Base-by-base conservation (phyloP, 257 asterid genomes). In the Ilex asprella region DNA sequence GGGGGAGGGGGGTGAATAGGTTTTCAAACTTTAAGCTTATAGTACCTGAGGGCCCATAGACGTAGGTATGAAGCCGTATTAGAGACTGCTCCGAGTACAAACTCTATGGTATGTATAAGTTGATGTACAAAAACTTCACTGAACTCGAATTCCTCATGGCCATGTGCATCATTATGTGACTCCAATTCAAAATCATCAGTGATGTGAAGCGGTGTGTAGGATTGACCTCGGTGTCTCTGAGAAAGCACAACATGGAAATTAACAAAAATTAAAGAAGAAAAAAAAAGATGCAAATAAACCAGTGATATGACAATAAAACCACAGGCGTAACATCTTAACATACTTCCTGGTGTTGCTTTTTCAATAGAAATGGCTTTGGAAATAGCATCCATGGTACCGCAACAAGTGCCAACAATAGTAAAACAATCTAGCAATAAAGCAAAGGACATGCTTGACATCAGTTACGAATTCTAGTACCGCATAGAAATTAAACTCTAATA, bases 31-130 rank as follows among this genome's bases (percentile, higher is more conserved):
- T 21, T 21, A 21, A 21, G 27, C 27, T 21, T 21, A 21, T 0
- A 21, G 13, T 63, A 69, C 91, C 91, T 84, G 81, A 81, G 86
- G 61, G 91, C 91, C 91, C 91, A 84, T 55, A 84, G 65, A 30
- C 88, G 88, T 47, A 84, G 86, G 63, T 84, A 84, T 52, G 91
- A 84, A 59, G 88, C 92, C 35, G 92, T 84, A 73, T 81, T 84
- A 16, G 92, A 84, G 60, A 84, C 84, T 2, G 92, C 79, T 60
- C 84, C 92, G 32, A 84, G 86, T 39, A 79, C 88, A 75, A 84
- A 81, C 67, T 84, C 88, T 58, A 84, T 84, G 30, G 84, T 79
- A 70, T 84, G 92, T 67, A 84, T 84, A 55, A 84, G 79, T 65
- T 81, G 92, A 71, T 84, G 88, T 15, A 84, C 88, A 31, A 81